Conservation (phyloP, 2,329 filamentous ascomycete species). For the Pseudogymnoascus sp. region DNA sequence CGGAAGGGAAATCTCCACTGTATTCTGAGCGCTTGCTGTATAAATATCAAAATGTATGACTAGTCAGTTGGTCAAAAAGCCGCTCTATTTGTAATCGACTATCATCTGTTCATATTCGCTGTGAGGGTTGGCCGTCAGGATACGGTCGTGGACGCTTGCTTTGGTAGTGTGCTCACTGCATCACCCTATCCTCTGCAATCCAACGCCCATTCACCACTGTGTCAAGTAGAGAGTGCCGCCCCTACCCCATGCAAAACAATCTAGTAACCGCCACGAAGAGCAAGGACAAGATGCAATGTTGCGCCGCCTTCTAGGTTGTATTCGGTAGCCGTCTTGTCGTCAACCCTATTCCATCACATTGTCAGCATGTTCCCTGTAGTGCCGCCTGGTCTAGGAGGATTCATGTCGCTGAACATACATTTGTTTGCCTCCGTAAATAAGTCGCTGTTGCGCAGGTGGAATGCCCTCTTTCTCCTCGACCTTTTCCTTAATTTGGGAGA, state of each 20-base stretch:
- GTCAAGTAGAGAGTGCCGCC: neutral
- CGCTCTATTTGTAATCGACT: slow-evolving; percentile 6
- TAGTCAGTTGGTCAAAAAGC: slow-evolving; percentile 4
- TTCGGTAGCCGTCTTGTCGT: slow-evolving; percentile 87
- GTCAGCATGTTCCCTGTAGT: neutral
- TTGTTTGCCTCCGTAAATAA: slow-evolving; percentile 96
- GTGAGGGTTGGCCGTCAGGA: neutral
- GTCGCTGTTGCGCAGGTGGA: slow-evolving; percentile 87
- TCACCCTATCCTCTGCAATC: neutral
- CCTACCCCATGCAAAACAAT: neutral
- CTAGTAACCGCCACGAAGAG: slow-evolving; percentile 65
- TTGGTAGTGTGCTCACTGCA: neutral
- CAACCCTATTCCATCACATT: slow-evolving; percentile 53
- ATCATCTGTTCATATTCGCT: slow-evolving; percentile 5
- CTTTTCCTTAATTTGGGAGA: slow-evolving; percentile 94
- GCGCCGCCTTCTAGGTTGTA: slow-evolving; percentile 87
- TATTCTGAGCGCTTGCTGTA: slow-evolving; percentile 27
- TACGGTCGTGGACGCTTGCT: neutral
- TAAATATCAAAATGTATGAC: slow-evolving; percentile 8
- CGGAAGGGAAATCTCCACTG: slow-evolving; percentile 38
- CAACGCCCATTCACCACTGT: neutral
- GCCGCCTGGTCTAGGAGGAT: no score
- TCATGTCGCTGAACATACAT: slow-evolving; percentile 53
- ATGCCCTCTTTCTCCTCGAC: slow-evolving; percentile 99
- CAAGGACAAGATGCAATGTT: slow-evolving; percentile 90